Conservation (phyloP, 768 basidiomycete genomes). For the Candolleomyces aberdarensis region DNA sequence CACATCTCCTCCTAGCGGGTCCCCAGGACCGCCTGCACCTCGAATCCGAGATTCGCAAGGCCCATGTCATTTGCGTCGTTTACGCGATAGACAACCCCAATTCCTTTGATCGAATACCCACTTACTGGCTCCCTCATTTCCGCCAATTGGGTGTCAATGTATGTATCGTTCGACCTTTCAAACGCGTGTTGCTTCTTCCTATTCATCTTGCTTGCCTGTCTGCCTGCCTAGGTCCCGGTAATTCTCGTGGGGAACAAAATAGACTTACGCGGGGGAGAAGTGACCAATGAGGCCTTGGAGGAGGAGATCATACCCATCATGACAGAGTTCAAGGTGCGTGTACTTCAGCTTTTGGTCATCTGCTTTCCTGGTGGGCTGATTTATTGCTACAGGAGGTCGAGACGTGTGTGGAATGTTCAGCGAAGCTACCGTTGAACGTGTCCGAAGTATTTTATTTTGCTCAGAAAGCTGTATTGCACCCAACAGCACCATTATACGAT, state of each 20-base stretch:
- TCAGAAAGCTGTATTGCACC: constrained; percentile 95
- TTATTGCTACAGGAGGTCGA: constrained; percentile 81
- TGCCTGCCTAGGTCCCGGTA: constrained; percentile 71
- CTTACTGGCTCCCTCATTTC: constrained; percentile 96
- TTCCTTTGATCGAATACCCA: constrained; percentile 96
- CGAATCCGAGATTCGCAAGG: constrained; percentile 93
- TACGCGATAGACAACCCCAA: constrained; percentile 96
- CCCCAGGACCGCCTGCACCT: constrained; percentile 85
- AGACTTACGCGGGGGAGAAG: constrained; percentile 87
- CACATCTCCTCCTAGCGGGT: constrained; percentile 51
- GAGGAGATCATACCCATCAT: constrained; percentile 96
- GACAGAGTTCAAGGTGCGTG: constrained; percentile 92
- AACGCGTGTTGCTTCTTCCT: not conserved
- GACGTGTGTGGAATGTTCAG: constrained; percentile 97
- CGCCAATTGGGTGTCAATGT: constrained; percentile 95
- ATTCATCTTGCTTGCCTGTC: not conserved
- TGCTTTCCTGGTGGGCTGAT: constrained; percentile 8
- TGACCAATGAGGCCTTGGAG: constrained; percentile 91
- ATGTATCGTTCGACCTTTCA: constrained; percentile 17
- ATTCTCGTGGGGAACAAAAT: constrained; percentile 99
- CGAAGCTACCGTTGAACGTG: constrained; percentile 84
- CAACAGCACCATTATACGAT: constrained; percentile 95
- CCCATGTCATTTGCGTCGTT: constrained; percentile 97
- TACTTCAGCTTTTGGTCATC: not conserved
- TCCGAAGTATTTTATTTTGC: constrained; percentile 99